A percentile compares a stretch with the other conserved stretches of the same genome.
Evolutionary conservation across 1,139 yeast genomes (phyloP).

Genomic region (Geotrichum histeridarum): DNA sequence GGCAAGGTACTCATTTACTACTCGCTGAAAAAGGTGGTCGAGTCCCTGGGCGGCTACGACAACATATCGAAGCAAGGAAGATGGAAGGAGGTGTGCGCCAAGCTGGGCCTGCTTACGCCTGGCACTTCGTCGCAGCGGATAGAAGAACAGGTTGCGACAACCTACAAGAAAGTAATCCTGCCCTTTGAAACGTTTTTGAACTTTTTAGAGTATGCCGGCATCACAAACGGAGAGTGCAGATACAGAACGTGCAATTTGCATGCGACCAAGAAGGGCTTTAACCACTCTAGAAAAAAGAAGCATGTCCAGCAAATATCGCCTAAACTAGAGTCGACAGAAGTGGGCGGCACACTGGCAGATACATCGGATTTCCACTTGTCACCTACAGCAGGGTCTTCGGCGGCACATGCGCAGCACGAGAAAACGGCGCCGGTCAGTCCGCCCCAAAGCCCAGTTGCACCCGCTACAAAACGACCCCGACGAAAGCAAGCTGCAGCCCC

Average conservation of each 20-base stretch:
- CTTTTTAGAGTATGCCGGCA: slow-evolving; percentile 14
- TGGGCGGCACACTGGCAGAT: too few species aligned
- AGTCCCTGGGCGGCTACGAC: slow-evolving; percentile 31
- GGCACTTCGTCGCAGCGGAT: background rate
- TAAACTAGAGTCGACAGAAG: background rate
- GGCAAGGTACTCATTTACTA: slow-evolving; percentile 25
- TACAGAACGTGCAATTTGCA: slow-evolving; percentile 10
- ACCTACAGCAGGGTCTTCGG: background rate
- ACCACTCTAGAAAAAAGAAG: background rate
- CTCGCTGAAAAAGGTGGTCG: slow-evolving; percentile 32
- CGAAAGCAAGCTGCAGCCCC: slow-evolving; percentile 3
- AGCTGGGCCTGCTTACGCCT: slow-evolving; percentile 4
- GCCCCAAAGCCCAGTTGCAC: slow-evolving; percentile 9
- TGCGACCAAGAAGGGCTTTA: slow-evolving; percentile 4
- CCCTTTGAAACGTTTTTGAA: slow-evolving; percentile 35
- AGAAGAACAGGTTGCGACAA: background rate
- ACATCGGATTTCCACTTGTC: background rate
- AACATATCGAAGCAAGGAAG: slow-evolving; percentile 23
- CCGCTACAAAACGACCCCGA: slow-evolving; percentile 1
- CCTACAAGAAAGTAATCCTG: slow-evolving; percentile 21
- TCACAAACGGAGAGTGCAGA: slow-evolving; percentile 15
- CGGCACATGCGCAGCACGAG: background rate
- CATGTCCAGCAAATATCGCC: slow-evolving; percentile 1
- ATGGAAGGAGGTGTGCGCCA: slow-evolving; percentile 31
- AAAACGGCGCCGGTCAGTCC: slow-evolving; percentile 13